Percentiles rank a stretch among this genome's conserved stretches.
Evolutionary conservation across 2,329 filamentous ascomycete genomes (phyloP).

Genomic region (Blastomyces silverae): DNA sequence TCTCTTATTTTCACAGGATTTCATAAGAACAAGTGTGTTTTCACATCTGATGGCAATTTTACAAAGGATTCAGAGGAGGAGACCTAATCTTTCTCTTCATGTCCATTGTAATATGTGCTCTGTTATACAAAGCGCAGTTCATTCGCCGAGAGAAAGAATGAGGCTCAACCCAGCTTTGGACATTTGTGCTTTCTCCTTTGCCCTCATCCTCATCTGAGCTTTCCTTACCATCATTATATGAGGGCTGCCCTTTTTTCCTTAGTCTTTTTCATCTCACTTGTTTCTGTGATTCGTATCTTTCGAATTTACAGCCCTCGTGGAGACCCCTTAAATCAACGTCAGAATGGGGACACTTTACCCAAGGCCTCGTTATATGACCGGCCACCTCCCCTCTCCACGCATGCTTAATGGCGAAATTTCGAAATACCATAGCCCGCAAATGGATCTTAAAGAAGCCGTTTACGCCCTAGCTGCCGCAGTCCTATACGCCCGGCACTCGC

Average conservation of each 20-base stretch:
- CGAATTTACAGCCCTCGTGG: neutral
- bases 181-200: neutral
- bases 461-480: slow-evolving; percentile 11
- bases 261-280: neutral
- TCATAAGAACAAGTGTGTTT: neutral
- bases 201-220: neutral
- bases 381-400: slow-evolving; percentile 10
- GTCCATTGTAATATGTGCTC: neutral
- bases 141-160: neutral
- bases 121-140: neutral
- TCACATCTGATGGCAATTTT: neutral
- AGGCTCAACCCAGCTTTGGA: neutral
- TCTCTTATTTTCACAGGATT: neutral
- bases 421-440: neutral
- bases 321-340: neutral
- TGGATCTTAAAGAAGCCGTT: slow-evolving; percentile 14
- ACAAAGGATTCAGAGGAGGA: neutral
- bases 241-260: neutral
- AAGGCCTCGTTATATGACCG: slow-evolving; percentile 1
- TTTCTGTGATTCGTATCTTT: neutral
- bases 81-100: no score
- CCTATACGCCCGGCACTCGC: slow-evolving; percentile 6
- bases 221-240: neutral
- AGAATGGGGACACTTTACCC: slow-evolving; percentile 2
- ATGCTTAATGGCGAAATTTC: slow-evolving; percentile 9